These are phyloP conservation scores for Acanthamoeba triangularis DNA, from an alignment of 208 protist species.

Conservation along the genomic window DNA sequence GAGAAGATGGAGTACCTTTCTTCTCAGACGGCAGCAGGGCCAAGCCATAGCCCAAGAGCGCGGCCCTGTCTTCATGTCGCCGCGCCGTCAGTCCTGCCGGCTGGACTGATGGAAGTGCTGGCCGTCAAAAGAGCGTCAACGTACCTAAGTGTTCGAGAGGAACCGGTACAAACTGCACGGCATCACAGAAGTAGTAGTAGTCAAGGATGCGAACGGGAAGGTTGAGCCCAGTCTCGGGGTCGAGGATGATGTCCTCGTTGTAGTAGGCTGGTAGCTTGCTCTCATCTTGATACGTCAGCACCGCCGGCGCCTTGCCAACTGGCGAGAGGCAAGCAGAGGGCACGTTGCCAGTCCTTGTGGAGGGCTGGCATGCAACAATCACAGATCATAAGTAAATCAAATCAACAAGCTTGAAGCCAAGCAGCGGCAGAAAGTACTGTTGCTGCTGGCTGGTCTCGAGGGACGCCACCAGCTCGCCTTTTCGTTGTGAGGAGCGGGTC, in stretches of 20 bases:
- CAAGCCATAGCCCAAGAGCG: constrained; percentile 13
- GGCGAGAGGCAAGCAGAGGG: too few relatives aligned
- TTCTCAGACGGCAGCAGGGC: not conserved
- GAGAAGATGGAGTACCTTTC: not conserved
- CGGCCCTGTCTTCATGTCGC: not conserved
- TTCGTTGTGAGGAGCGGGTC: too few relatives aligned
- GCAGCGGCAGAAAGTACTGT: too few relatives aligned
- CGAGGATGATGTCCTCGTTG: constrained; percentile 2
- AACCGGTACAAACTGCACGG: not conserved
- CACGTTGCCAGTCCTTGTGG: too few relatives aligned
- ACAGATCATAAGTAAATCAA: too few relatives aligned
- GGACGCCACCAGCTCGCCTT: too few relatives aligned
- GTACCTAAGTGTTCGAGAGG: not conserved
- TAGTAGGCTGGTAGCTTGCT: not conserved
- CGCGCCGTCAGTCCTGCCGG: not conserved
- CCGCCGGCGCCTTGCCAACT: not conserved
- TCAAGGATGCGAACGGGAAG: constrained; percentile 33
- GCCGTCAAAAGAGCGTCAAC: not conserved
- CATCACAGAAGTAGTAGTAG: constrained; percentile 48
- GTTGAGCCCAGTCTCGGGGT: not conserved
- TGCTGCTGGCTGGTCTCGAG: too few relatives aligned
- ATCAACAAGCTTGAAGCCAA: too few relatives aligned
- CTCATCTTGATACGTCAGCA: not conserved
- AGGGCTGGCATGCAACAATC: too few relatives aligned
- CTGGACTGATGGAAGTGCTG: not conserved